phyloP scores from a whole-genome alignment of 176 grass and related monocot species.

The Dactylis glomerata region DNA sequence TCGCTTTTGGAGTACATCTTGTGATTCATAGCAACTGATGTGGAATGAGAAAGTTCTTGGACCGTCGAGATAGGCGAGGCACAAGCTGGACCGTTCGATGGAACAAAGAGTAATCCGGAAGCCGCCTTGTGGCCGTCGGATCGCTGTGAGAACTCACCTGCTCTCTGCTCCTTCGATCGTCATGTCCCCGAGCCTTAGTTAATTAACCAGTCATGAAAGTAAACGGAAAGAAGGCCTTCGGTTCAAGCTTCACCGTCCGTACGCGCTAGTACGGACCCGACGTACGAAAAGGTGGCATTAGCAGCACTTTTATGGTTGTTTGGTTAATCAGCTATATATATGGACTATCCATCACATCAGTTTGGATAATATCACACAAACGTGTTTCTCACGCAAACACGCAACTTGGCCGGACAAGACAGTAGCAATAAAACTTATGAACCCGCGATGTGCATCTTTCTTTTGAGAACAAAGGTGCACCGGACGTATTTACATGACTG shows the following conservation, averaged over 20 bases:
- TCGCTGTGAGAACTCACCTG: background rate
- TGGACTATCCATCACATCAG: background rate
- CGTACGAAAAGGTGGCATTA: conserved; percentile 10
- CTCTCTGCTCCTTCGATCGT: background rate
- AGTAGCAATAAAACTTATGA: background rate
- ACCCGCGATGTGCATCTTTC: too few species aligned
- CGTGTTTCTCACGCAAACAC: background rate
- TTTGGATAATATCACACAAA: background rate
- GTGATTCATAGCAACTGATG: background rate
- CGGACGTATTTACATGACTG: too few species aligned
- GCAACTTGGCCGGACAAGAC: conserved; percentile 1
- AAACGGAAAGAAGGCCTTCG: background rate
- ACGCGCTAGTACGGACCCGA: background rate
- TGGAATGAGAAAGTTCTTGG: background rate
- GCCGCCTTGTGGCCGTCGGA: background rate
- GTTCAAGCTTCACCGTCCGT: conserved; percentile 3
- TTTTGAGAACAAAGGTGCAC: too few species aligned
- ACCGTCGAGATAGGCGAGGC: background rate
- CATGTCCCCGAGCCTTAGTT: background rate
- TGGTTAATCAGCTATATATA: too few species aligned
- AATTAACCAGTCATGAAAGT: background rate
- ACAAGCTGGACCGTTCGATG: background rate
- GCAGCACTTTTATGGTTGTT: background rate
- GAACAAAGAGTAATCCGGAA: background rate
- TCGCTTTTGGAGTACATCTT: too few species aligned